Conservation (phyloP, 192 early-diverging fungal species). For the Coemansia sp. region DNA sequence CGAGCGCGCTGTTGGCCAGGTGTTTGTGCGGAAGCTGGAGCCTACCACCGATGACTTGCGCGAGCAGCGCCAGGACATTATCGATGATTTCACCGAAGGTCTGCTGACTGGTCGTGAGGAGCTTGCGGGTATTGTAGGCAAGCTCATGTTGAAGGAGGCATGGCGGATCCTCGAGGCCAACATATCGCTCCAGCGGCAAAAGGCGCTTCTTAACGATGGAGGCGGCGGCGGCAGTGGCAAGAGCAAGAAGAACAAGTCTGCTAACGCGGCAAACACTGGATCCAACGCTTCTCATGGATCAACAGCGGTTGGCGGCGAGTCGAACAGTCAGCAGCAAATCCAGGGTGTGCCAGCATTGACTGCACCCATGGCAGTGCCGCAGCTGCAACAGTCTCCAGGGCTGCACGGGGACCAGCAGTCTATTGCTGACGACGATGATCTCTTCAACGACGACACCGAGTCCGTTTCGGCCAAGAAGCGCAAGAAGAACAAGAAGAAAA, state of each 20-base stretch:
- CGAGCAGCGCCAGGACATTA: constrained; percentile 60
- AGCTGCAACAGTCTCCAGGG: neutral
- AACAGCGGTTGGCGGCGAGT: neutral
- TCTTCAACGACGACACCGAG: constrained; percentile 24
- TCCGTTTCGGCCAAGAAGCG: constrained; percentile 36
- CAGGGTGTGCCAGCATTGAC: neutral
- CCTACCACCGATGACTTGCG: constrained; percentile 51
- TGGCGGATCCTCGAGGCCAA: constrained; percentile 66
- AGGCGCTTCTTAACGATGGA: constrained; percentile 31
- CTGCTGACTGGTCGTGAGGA: constrained; percentile 67
- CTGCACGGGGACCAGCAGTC: constrained; percentile 9
- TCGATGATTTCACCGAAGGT: constrained; percentile 69
- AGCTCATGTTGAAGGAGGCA: constrained; percentile 74
- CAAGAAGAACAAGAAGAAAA: constrained; percentile 52
- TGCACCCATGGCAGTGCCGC: neutral
- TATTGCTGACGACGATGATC: constrained; percentile 16
- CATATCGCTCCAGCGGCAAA: constrained; percentile 55
- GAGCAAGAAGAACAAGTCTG: constrained; percentile 24
- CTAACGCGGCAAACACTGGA: neutral
- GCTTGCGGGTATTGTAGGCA: constrained; percentile 69
- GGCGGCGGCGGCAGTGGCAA: constrained; percentile 18
- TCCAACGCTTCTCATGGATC: no score
- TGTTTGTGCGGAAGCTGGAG: constrained; percentile 62
- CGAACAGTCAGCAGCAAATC: neutral
- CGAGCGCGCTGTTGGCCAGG: constrained; percentile 62